phyloP scores from a whole-genome alignment of 208 protist genomes.

The Kentomonas sorsogonicus region DNA sequence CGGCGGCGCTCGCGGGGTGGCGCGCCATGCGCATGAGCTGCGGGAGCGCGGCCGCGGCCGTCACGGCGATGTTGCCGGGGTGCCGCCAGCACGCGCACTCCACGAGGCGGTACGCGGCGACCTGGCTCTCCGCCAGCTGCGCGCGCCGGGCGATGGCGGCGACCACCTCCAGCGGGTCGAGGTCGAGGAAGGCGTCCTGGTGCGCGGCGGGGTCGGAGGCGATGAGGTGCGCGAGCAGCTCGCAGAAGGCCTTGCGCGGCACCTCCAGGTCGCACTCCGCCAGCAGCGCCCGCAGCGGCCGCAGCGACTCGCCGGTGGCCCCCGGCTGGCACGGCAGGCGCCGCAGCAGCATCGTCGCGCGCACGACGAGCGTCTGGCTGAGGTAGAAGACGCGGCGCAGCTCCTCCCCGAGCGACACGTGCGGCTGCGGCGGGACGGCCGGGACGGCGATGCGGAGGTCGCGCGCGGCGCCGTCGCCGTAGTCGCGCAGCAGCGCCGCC shows the following conservation, averaged over 20 bases:
- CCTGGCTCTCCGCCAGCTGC: constrained; percentile 47
- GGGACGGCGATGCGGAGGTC: constrained; percentile 7
- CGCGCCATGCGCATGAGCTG: constrained; percentile 31
- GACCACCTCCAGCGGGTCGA: constrained; percentile 68
- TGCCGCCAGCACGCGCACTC: constrained; percentile 30
- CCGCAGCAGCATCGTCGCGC: constrained; percentile 23
- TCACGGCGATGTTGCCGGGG: constrained; percentile 40
- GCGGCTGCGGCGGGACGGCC: constrained; percentile 21
- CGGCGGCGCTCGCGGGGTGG: constrained; percentile 32
- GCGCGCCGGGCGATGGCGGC: constrained; percentile 30
- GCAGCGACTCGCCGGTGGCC: constrained; percentile 30
- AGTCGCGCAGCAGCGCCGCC: constrained; percentile 14
- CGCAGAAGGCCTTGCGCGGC: constrained; percentile 52
- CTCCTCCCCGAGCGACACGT: constrained; percentile 16
- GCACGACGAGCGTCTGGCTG: constrained; percentile 18
- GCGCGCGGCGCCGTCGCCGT: constrained; percentile 16
- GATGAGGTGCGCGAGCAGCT: constrained; percentile 30
- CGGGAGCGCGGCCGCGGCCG: constrained; percentile 31
- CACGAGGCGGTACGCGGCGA: constrained; percentile 40
- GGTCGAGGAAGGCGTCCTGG: constrained; percentile 35
- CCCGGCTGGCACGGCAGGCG: constrained; percentile 25
- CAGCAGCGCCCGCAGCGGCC: constrained; percentile 55
- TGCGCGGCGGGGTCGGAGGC: constrained; percentile 12
- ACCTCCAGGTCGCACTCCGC: constrained; percentile 27
- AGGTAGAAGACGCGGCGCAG: constrained; percentile 28